Evolutionary conservation across 1,284 basidiomycete genomes (phyloP), one percentile per base, ranked within the genome.

Genomic region (Trametes hirsuta): DNA sequence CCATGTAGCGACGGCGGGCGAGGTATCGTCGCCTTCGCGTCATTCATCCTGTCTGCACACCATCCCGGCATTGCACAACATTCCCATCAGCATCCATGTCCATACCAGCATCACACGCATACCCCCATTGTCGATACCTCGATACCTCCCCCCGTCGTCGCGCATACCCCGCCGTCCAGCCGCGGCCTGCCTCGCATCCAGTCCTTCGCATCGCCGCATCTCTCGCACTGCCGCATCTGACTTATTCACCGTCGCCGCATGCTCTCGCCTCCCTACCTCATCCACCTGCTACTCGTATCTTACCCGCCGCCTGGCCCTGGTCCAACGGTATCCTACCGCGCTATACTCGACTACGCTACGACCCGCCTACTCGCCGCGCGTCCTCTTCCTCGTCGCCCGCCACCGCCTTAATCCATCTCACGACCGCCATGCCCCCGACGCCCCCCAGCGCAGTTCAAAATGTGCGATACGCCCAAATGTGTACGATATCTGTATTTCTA

Each of bases 121-220:
- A 65, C 64, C 64, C 63, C 53, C 30, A 30, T 30, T 58, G 64
- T 65, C 60, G 55, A 65, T 65, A 65, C 58, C 61, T 65, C 61
- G 64, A 65, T 65, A 65, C 64, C 61, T 62, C 58, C 55, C 45
- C 50, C 30, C 60, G 53, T 53, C 57, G 41, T 46, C 60, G 58
- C 60, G 58, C 61, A 65, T 65, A 65, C 61, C 64, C 60, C 47
- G 55, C 55, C 58, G 44, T 42, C 49, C 37, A 25, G 4, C n/a
- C 6, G 18, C 41, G 53, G 53, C 49, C 12, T 46, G 55, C 60
- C 58, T 53, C 48, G 50, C 42, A 42, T 48, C 49, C 57, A 53
- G 9, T 40, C 39, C 39, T 35, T 53, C 37, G 57, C 55, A 55
- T 48, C 49, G 44, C 47, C 50, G 24, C 30, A 30, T 15, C 18